Evolutionary conservation across 495 filamentous ascomycete species (phyloP).

Genomic region (Pseudevernia furfuracea): DNA sequence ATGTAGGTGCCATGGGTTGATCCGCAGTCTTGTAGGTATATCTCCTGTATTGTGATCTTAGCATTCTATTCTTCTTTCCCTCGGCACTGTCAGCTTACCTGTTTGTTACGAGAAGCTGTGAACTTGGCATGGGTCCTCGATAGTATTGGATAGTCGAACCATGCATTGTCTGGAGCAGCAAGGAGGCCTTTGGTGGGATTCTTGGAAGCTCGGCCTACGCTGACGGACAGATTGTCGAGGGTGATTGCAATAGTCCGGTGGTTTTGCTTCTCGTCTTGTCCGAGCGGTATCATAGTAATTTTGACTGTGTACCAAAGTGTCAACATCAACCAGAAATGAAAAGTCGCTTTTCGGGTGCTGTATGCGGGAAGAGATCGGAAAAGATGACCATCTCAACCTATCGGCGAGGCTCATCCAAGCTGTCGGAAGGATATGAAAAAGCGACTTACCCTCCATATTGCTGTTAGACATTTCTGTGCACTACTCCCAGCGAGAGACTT

Average conservation of each 20-base stretch:
- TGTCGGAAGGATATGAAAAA: neutral
- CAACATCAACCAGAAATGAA: neutral
- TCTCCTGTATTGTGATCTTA: conserved; percentile 29
- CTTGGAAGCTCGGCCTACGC: conserved; percentile 56
- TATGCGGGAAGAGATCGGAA: neutral
- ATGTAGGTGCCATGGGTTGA: conserved; percentile 54
- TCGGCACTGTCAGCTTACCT: conserved; percentile 32
- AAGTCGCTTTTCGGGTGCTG: neutral
- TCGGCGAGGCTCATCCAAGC: neutral
- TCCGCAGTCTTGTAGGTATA: conserved; percentile 43
- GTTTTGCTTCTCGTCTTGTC: conserved; percentile 10
- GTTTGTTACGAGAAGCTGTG: conserved; percentile 33
- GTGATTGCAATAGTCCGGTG: conserved; percentile 19
- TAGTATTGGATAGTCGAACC: conserved; percentile 76
- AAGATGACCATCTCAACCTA: neutral
- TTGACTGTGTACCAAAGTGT: conserved; percentile 5
- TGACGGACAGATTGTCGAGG: conserved; percentile 22
- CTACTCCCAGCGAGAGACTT: neutral
- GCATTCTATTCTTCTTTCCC: neutral
- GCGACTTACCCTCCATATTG: conserved; percentile 1
- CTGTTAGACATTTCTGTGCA: neutral
- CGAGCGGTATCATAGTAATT: conserved; percentile 15
- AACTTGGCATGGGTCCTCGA: conserved; percentile 69
- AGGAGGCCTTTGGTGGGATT: conserved; percentile 46
- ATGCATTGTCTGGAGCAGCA: conserved; percentile 52